Percentiles rank a stretch among this genome's conserved stretches.
These are phyloP conservation scores for Viridothelium virens DNA, from an alignment of 495 filamentous ascomycete species.

Conservation along the genomic window DNA sequence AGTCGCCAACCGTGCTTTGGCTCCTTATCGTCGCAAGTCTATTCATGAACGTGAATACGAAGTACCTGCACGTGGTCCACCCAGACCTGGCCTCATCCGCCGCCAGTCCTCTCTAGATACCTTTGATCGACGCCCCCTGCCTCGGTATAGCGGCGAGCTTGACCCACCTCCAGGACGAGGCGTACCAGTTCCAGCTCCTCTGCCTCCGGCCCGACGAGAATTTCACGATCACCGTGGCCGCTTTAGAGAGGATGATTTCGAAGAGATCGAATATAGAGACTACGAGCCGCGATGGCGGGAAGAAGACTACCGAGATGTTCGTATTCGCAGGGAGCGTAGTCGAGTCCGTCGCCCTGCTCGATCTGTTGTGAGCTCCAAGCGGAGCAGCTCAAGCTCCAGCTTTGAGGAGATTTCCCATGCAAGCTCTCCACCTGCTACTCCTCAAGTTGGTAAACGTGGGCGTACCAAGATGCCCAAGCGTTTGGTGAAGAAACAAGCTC, in stretches of 20 bases:
- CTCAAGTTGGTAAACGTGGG: constrained; percentile 61
- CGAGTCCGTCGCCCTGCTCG: constrained; percentile 12
- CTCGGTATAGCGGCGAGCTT: constrained; percentile 42
- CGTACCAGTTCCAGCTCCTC: constrained; percentile 43
- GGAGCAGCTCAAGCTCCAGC: constrained; percentile 31
- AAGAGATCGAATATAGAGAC: constrained; percentile 36
- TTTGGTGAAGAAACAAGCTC: constrained; percentile 65
- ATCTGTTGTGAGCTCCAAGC: constrained; percentile 19
- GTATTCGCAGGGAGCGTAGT: constrained; percentile 27
- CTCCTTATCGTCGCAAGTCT: constrained; percentile 32
- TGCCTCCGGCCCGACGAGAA: constrained; percentile 42
- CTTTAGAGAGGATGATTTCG: constrained; percentile 30
- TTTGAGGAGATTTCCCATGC: constrained; percentile 26
- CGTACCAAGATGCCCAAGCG: constrained; percentile 77
- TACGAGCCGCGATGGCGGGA: constrained; percentile 19
- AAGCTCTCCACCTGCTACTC: constrained; percentile 4
- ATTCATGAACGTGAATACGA: constrained; percentile 40
- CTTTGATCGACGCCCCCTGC: constrained; percentile 57
- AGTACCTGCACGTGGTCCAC: constrained; percentile 39
- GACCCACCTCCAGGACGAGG: constrained; percentile 28
- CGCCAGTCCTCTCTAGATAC: constrained; percentile 65
- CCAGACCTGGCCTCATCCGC: constrained; percentile 52
- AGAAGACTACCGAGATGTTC: constrained; percentile 32
- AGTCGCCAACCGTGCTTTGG: constrained; percentile 33
- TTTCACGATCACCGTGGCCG: constrained; percentile 22